Evolutionary conservation across 2,329 filamentous ascomycete species (phyloP).

Genomic region (Diaporthe helianthi): DNA sequence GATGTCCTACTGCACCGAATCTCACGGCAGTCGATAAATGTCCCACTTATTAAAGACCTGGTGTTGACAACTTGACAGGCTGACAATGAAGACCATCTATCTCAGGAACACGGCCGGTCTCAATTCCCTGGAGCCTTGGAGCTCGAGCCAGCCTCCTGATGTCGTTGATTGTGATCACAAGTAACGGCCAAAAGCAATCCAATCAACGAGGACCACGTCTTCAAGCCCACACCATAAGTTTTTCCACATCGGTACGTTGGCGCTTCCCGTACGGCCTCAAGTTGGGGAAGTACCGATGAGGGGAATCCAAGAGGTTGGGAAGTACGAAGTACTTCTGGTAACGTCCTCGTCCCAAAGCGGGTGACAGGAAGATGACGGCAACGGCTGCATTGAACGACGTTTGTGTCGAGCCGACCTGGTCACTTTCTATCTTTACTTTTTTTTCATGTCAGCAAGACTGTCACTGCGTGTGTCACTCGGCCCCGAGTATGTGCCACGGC

Average conservation of each 20-base stretch:
- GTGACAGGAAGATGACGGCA: constrained; percentile 23
- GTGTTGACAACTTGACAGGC: not conserved
- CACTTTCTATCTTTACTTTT: constrained; percentile 24
- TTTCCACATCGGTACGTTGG: constrained; percentile 35
- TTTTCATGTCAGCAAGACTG: constrained; percentile 17
- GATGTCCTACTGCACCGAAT: not conserved
- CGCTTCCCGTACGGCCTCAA: constrained; percentile 25
- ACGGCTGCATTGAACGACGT: constrained; percentile 22
- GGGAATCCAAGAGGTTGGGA: constrained; percentile 25
- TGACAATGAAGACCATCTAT: not conserved
- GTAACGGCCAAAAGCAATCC: constrained; percentile 39
- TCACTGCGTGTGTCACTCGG: constrained; percentile 29
- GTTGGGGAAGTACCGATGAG: constrained; percentile 29
- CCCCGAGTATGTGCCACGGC: constrained; percentile 26
- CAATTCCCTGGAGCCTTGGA: constrained; percentile 38
- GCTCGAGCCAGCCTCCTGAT: constrained; percentile 40
- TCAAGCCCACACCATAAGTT: constrained; percentile 42
- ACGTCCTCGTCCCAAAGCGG: constrained; percentile 15
- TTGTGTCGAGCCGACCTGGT: constrained; percentile 9
- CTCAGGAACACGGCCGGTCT: constrained; percentile 36
- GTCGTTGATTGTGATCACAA: constrained; percentile 40
- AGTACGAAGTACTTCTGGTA: constrained; percentile 22
- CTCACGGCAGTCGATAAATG: not conserved
- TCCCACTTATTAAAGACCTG: constrained; percentile 1
- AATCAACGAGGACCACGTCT: constrained; percentile 46